Percentiles rank a stretch among this genome's conserved stretches.
These are phyloP conservation scores for Echium plantagineum DNA, from an alignment of 257 asterid species.

Conservation along the genomic window DNA sequence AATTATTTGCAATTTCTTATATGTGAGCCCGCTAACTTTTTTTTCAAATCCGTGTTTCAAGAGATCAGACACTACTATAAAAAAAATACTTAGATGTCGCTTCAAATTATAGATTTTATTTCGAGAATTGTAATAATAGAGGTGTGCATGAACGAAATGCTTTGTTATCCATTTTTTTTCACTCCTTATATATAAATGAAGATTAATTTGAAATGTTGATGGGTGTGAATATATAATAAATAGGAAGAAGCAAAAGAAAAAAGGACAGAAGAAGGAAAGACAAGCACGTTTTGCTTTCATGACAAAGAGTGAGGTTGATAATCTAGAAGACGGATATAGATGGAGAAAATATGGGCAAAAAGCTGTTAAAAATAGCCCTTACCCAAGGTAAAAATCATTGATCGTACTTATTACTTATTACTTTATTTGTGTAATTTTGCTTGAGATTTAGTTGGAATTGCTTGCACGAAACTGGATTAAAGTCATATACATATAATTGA, in stretches of 20 bases:
- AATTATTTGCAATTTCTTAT: no score
- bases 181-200: neutral
- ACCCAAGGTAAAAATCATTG: conserved; percentile 49
- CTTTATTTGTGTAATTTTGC: neutral
- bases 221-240: neutral
- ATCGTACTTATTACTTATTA: neutral
- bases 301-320: conserved; percentile 89
- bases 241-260: conserved; percentile 56
- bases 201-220: neutral
- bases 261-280: conserved; percentile 57
- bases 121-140: no score
- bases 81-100: no score
- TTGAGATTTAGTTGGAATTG: neutral
- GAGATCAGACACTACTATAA: no score
- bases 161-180: neutral
- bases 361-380: conserved; percentile 82
- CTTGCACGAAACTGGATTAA: neutral
- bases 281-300: conserved; percentile 69
- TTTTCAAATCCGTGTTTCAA: no score
- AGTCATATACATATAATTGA: neutral
- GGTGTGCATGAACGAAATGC: no score
- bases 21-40: no score
- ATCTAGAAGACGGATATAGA: conserved; percentile 77
- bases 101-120: no score
- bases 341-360: conserved; percentile 92